Percentiles rank a stretch among this genome's conserved stretches.
Conservation (phyloP, 352 stramenopile genomes). For the Blastocystis sp. region DNA sequence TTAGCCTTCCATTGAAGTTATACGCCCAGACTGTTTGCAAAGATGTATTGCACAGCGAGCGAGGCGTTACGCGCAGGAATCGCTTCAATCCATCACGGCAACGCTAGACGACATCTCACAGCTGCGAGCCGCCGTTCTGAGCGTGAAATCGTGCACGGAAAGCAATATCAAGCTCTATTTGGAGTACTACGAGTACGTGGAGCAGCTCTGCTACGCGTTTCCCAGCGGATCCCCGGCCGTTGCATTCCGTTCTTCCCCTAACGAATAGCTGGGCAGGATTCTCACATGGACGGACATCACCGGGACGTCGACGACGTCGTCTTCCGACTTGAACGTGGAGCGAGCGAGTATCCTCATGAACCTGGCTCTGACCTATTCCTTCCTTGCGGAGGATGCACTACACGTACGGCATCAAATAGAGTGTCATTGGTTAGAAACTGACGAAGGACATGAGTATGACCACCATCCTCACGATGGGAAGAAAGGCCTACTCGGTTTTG, state of each 20-base stretch:
- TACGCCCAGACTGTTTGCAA: not conserved
- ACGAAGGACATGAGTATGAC: not conserved
- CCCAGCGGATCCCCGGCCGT: not conserved
- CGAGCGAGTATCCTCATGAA: conserved; percentile 19
- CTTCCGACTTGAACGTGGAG: conserved; percentile 38
- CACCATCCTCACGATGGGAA: not conserved
- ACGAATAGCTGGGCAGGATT: conserved; percentile 8
- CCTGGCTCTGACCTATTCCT: conserved; percentile 29
- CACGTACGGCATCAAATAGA: not conserved
- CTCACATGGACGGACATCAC: conserved; percentile 30
- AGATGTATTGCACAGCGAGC: too few species aligned
- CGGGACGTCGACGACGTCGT: not conserved
- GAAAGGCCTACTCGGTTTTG: conserved; percentile 11
- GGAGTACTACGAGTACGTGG: conserved; percentile 41
- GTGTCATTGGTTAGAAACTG: not conserved
- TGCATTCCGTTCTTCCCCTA: not conserved
- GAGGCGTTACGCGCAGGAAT: too few species aligned
- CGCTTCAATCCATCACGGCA: too few species aligned
- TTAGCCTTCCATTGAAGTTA: not conserved
- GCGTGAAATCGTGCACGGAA: too few species aligned
- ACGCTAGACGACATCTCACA: too few species aligned
- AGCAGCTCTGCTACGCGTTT: conserved; percentile 38
- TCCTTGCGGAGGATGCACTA: not conserved
- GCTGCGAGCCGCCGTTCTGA: too few species aligned
- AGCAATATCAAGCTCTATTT: too few species aligned